Evolutionary conservation across 306 rosid genomes (phyloP).

Genomic region (Inga leiocalycina): DNA sequence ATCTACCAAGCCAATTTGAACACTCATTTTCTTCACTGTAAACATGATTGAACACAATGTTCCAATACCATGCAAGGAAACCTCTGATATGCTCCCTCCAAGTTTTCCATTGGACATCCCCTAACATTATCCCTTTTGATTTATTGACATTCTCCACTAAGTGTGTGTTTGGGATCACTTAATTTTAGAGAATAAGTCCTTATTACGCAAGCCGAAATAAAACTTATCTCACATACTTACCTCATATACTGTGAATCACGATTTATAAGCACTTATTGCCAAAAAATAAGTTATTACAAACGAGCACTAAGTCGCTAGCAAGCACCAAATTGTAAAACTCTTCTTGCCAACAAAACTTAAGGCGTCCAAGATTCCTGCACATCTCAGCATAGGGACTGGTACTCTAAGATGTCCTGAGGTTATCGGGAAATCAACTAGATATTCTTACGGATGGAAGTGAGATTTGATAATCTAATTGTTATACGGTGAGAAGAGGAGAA

Average conservation of each 20-base stretch:
- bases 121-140: neutral
- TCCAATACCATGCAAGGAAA: neutral
- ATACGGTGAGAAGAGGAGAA: no score
- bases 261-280: no score
- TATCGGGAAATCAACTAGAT: neutral
- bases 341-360: neutral
- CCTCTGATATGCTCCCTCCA: neutral
- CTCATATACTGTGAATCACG: no score
- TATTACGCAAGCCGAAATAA: no score
- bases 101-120: neutral
- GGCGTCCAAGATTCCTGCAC: neutral
- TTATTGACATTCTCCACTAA: neutral
- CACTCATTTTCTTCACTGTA: neutral
- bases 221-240: no score
- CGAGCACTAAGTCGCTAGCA: neutral
- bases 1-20: neutral
- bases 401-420: neutral
- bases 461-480: neutral
- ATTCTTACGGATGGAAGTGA: neutral
- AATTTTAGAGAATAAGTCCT: no score
- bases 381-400: neutral
- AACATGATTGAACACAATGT: neutral
- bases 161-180: no score
- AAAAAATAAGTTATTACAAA: no score
- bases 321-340: neutral